Evolutionary conservation across 768 basidiomycete genomes (phyloP).

Genomic region (Kwoniella pini): DNA sequence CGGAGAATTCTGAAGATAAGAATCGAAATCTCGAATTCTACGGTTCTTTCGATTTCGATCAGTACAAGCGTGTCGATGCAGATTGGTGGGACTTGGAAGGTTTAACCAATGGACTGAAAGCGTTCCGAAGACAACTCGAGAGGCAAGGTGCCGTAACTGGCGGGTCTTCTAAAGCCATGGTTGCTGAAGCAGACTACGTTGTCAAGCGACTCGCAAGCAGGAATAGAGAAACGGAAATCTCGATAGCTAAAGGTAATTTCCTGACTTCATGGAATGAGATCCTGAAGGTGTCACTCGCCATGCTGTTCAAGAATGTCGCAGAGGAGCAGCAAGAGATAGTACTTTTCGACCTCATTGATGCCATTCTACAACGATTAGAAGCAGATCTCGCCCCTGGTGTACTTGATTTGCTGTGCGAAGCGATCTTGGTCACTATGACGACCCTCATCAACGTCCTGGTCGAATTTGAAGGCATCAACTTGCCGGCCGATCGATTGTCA

Average conservation of each 20-base stretch:
- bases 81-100: slow-evolving; percentile 58
- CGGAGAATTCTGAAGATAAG: slow-evolving; percentile 58
- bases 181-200: slow-evolving; percentile 71
- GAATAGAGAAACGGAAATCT: slow-evolving; percentile 81
- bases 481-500: slow-evolving; percentile 78
- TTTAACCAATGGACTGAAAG: slow-evolving; percentile 68
- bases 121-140: slow-evolving; percentile 65
- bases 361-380: slow-evolving; percentile 71
- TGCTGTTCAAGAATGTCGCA: slow-evolving; percentile 80
- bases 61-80: slow-evolving; percentile 35
- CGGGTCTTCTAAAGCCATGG: slow-evolving; percentile 67
- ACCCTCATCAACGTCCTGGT: slow-evolving; percentile 63
- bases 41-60: slow-evolving; percentile 38
- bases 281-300: slow-evolving; percentile 79
- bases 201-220: slow-evolving; percentile 81
- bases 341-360: slow-evolving; percentile 84
- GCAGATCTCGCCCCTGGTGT: slow-evolving; percentile 69
- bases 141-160: slow-evolving; percentile 65
- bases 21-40: slow-evolving; percentile 34
- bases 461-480: slow-evolving; percentile 51
- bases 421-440: slow-evolving; percentile 76
- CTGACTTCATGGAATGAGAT: slow-evolving; percentile 83
- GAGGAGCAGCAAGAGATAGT: slow-evolving; percentile 82
- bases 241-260: slow-evolving; percentile 67
- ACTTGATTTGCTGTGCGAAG: slow-evolving; percentile 79